Percentiles rank a stretch among this genome's conserved stretches.
Evolutionary conservation across 345 rosid species (phyloP).

Genomic region (Populus pruinosa): DNA sequence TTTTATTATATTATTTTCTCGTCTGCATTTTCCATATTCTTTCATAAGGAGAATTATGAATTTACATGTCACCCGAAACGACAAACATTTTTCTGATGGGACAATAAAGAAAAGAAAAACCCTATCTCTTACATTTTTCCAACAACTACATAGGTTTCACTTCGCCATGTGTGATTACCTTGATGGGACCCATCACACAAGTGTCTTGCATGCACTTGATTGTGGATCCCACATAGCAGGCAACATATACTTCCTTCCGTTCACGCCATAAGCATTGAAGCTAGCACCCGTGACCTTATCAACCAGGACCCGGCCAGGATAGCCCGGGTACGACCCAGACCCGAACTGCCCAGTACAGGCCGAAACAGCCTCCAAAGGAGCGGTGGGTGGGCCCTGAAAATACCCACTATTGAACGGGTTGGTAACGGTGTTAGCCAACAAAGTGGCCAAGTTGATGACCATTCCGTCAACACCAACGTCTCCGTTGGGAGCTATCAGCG

Average conservation of each 20-base stretch:
- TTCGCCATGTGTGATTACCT: not conserved
- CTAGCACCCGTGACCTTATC: slow-evolving; percentile 74
- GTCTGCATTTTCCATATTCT: not conserved
- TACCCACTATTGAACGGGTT: slow-evolving; percentile 73
- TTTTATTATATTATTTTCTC: not conserved
- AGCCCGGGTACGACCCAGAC: slow-evolving; percentile 80
- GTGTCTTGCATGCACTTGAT: slow-evolving; percentile 46
- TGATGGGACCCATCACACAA: slow-evolving; percentile 1
- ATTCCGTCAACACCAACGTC: slow-evolving; percentile 93
- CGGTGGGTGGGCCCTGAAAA: slow-evolving; percentile 64
- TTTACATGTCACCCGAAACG: slow-evolving; percentile 7
- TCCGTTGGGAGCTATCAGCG: slow-evolving; percentile 76
- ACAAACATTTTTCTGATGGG: not conserved
- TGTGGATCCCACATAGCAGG: slow-evolving; percentile 96
- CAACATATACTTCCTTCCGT: slow-evolving; percentile 64
- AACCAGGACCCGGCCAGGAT: slow-evolving; percentile 60
- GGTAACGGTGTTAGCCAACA: slow-evolving; percentile 73
- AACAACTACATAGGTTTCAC: not conserved
- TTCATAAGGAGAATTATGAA: not conserved
- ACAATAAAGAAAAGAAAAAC: not conserved
- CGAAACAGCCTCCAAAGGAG: slow-evolving; percentile 69
- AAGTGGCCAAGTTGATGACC: slow-evolving; percentile 77
- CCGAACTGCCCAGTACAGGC: slow-evolving; percentile 80
- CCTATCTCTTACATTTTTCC: not conserved
- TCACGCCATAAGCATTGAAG: slow-evolving; percentile 63